Evolutionary conservation across 208 protist species (phyloP).

Genomic region (Angomonas ambiguus): DNA sequence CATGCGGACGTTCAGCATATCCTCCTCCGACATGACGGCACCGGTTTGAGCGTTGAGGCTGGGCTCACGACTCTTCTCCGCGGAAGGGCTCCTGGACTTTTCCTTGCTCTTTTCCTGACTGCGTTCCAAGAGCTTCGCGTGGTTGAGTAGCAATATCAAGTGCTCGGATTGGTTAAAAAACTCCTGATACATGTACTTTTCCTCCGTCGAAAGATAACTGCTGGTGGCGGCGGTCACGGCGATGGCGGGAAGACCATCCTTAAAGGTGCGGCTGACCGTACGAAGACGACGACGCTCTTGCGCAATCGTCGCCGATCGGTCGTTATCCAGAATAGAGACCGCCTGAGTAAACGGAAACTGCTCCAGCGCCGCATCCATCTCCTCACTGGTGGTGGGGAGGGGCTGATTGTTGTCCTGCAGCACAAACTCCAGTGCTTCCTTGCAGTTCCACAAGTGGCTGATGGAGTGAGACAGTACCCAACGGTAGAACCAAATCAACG

Average conservation of each 20-base stretch:
- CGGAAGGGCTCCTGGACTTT: background rate
- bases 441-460: constrained; percentile 55
- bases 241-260: constrained; percentile 39
- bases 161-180: constrained; percentile 84
- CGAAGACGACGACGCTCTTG: constrained; percentile 65
- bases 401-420: constrained; percentile 35
- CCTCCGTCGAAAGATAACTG: constrained; percentile 65
- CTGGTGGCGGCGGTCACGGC: constrained; percentile 59
- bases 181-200: constrained; percentile 87
- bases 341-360: constrained; percentile 53
- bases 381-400: constrained; percentile 39
- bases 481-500: constrained; percentile 78
- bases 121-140: constrained; percentile 42
- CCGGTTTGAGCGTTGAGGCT: background rate
- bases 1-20: constrained; percentile 14
- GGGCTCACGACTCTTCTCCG: constrained; percentile 1
- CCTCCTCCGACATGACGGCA: constrained; percentile 10
- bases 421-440: constrained; percentile 79
- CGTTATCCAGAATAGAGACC: constrained; percentile 54
- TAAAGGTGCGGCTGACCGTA: constrained; percentile 66
- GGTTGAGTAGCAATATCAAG: constrained; percentile 54
- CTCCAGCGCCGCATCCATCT: constrained; percentile 42
- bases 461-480: constrained; percentile 83
- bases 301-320: constrained; percentile 59
- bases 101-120: constrained; percentile 10